phyloP scores from a whole-genome alignment of 106 monocot genomes.

The Triglochin maritima region DNA sequence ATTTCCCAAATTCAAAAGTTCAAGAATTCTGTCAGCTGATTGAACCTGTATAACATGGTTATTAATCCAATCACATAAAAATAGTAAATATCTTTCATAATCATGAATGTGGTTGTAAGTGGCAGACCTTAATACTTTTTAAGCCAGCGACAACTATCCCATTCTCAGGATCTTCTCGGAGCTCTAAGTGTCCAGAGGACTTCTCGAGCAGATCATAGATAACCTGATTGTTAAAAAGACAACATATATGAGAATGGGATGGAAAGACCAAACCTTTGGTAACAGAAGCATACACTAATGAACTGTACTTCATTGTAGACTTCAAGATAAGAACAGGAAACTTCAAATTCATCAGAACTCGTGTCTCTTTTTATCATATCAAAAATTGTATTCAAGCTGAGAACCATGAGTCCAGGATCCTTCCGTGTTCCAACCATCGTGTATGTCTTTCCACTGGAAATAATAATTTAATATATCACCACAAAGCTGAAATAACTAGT shows the following conservation, averaged over 20 bases:
- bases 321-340: slow-evolving; percentile 95
- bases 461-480: slow-evolving; percentile 3
- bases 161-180: slow-evolving; percentile 90
- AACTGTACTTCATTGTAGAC: slow-evolving; percentile 86
- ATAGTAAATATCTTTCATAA: background rate
- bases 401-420: slow-evolving; percentile 99
- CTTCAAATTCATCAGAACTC: slow-evolving; percentile 80
- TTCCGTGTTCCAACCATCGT: slow-evolving; percentile 91
- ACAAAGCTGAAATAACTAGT: too few species aligned
- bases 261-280: background rate
- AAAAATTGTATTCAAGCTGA: slow-evolving; percentile 94
- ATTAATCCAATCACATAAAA: background rate
- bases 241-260: background rate
- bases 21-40: slow-evolving; percentile 95
- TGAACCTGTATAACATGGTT: slow-evolving; percentile 51
- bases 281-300: background rate
- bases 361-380: slow-evolving; percentile 76
- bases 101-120: background rate
- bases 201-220: slow-evolving; percentile 99
- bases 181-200: slow-evolving; percentile 87
- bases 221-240: slow-evolving; percentile 38
- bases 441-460: slow-evolving; percentile 94
- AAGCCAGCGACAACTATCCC: slow-evolving; percentile 93
- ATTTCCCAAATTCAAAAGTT: slow-evolving; percentile 90
- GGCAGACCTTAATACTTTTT: slow-evolving; percentile 74